Base-by-base conservation (phyloP, 495 filamentous ascomycete genomes). In the Aspergillus coremiiformis region DNA sequence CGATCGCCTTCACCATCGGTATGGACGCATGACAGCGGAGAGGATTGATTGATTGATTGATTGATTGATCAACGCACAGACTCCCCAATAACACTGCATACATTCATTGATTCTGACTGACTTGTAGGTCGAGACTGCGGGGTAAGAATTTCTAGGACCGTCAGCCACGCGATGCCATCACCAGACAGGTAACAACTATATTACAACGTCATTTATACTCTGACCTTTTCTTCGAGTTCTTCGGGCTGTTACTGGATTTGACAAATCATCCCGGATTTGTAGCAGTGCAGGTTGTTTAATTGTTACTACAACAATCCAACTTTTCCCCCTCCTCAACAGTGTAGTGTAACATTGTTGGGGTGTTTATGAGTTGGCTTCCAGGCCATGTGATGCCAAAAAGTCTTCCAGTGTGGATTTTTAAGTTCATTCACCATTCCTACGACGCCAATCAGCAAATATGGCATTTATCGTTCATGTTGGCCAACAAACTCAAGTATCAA, bases 111-210 rank as follows among this genome's bases (percentile, higher is more conserved):
- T 41, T 17, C 37, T 41, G 15, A 21, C 9, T 21, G 17, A 20
- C 0, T 41, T 9, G 11, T 21, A 17, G 7, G 21, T 30, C 35
- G 12, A 41, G 20, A 27, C 29, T 49, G 52, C 52, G 52, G 52
- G 52, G 52, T 54, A 54, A 44, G 24, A 44, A 17, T 41, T n/a
- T 42, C 39, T 17, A 15, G 20, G 29, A n/a, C 41, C 29, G 29
- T 24, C 5, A 55, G 53, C 53, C 53, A 56, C 54, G 54, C 42
- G 54, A 56, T 56, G 17, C 44, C 24, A 49, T 56, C 54, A 56
- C 54, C 54, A 50, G 54, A 57, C 49, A 52, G 44, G 32, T 29
- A 24, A 39, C 23, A 39, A 43, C 47, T 43, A 51, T 54, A 29
- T 29, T 7, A 14, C 47, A 39, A 0, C 24, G n/a, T 47, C 35